phyloP scores from a whole-genome alignment of 768 basidiomycete species.

The Leccinum barrowsii region DNA sequence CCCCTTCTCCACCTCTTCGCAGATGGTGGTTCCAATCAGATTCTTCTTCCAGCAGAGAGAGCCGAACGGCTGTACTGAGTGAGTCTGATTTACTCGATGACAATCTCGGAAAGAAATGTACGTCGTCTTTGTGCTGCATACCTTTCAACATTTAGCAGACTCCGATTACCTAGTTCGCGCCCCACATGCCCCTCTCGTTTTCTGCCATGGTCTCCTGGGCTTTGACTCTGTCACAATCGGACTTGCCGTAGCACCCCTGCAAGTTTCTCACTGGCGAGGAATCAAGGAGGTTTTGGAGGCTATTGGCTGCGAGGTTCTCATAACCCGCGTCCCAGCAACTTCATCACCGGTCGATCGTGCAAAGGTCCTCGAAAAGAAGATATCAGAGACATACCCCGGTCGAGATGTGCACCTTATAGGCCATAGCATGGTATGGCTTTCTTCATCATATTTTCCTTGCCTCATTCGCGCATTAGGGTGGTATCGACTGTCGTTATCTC shows the following conservation, averaged over 20 bases:
- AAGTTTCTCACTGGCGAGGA: slow-evolving; percentile 95
- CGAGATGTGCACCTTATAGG: slow-evolving; percentile 84
- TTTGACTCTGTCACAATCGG: slow-evolving; percentile 85
- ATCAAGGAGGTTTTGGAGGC: slow-evolving; percentile 90
- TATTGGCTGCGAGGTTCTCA: slow-evolving; percentile 85
- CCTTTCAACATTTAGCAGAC: slow-evolving; percentile 1
- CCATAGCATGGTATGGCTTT: slow-evolving; percentile 64
- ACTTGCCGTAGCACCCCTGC: slow-evolving; percentile 69
- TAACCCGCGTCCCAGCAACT: slow-evolving; percentile 92
- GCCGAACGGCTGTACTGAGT: slow-evolving; percentile 42
- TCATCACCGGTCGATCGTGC: slow-evolving; percentile 87
- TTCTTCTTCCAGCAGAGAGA: slow-evolving; percentile 33
- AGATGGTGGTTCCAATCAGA: slow-evolving; percentile 57
- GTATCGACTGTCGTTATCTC: slow-evolving; percentile 88
- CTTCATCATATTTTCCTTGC: not conserved
- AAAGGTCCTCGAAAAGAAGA: slow-evolving; percentile 79
- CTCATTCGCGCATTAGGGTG: slow-evolving; percentile 57
- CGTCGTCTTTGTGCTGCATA: slow-evolving; percentile 22
- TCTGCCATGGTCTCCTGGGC: slow-evolving; percentile 92
- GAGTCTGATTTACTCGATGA: slow-evolving; percentile 45
- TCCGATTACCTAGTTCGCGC: slow-evolving; percentile 52
- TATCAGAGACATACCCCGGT: slow-evolving; percentile 78
- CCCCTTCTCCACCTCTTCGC: slow-evolving; percentile 17
- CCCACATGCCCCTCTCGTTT: slow-evolving; percentile 83
- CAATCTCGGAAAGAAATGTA: slow-evolving; percentile 58